Percentiles rank a stretch among this genome's conserved stretches.
phyloP scores from a whole-genome alignment of 768 basidiomycete species.

The Suillus luteus region DNA sequence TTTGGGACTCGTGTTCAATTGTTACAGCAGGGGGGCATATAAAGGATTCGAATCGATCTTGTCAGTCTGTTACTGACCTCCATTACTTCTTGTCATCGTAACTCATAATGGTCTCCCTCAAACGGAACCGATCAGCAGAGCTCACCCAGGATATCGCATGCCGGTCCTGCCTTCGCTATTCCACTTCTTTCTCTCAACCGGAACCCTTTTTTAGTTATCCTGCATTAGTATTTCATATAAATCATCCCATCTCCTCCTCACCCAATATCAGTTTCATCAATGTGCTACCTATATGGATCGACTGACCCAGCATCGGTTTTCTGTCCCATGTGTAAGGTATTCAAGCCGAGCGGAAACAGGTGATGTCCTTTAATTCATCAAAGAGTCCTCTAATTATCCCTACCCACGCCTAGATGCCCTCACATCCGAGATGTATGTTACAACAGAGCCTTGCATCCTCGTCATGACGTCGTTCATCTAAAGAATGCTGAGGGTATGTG shows the following conservation, averaged over 20 bases:
- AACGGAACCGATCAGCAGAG: constrained; percentile 42
- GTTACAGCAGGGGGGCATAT: constrained; percentile 15
- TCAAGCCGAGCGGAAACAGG: constrained; percentile 61
- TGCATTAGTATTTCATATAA: constrained; percentile 30
- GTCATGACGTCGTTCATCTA: constrained; percentile 74
- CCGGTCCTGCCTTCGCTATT: constrained; percentile 36
- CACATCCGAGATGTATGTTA: constrained; percentile 75
- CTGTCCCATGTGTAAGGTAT: constrained; percentile 88
- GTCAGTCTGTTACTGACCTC: constrained; percentile 4
- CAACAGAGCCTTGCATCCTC: constrained; percentile 73
- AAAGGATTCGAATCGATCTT: constrained; percentile 11
- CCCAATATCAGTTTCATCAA: constrained; percentile 36
- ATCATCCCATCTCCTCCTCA: constrained; percentile 23
- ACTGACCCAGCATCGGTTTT: constrained; percentile 64
- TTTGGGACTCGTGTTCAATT: constrained; percentile 14
- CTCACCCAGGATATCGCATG: constrained; percentile 40
- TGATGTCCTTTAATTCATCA: constrained; percentile 28
- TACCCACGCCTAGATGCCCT: constrained; percentile 59
- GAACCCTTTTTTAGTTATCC: constrained; percentile 37
- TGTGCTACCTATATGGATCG: constrained; percentile 77
- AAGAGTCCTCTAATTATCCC: constrained; percentile 13
- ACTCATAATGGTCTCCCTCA: constrained; percentile 30
- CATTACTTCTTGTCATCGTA: constrained; percentile 25
- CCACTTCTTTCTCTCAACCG: constrained; percentile 37
- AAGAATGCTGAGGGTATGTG: constrained; percentile 85